These are phyloP conservation scores for Coniochaeta sp. DNA, from an alignment of 2,329 filamentous ascomycete genomes.

Conservation along the genomic window DNA sequence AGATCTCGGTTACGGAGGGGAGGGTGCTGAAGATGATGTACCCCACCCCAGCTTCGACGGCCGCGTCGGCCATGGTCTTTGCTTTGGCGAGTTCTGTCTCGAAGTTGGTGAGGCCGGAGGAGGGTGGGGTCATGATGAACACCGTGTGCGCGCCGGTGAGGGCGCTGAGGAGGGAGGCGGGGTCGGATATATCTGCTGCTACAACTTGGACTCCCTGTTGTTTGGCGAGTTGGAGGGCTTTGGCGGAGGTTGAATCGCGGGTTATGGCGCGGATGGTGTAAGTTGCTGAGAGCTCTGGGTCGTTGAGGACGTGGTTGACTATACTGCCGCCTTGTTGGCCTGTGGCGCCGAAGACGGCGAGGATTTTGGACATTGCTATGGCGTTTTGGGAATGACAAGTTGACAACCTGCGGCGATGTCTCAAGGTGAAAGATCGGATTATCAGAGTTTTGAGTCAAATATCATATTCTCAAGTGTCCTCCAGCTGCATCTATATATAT, in stretches of 20 bases:
- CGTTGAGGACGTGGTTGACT: background rate
- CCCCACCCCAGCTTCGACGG: constrained; percentile 33
- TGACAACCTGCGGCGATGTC: no score
- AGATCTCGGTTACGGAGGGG: constrained; percentile 28
- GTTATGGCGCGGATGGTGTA: constrained; percentile 38
- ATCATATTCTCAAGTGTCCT: no score
- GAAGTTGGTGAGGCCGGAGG: constrained; percentile 21
- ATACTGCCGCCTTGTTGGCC: background rate
- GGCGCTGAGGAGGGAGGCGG: constrained; percentile 31
- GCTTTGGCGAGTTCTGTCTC: constrained; percentile 33
- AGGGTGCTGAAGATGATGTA: constrained; percentile 41
- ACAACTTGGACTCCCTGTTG: constrained; percentile 38
- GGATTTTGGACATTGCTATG: background rate
- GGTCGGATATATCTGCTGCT: constrained; percentile 4
- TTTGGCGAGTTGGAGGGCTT: constrained; percentile 28
- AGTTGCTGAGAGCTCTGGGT: constrained; percentile 10
- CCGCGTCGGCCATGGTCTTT: constrained; percentile 38
- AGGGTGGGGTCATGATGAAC: constrained; percentile 27
- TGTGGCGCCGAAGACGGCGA: background rate
- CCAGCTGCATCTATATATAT: no score
- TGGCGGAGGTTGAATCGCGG: constrained; percentile 29
- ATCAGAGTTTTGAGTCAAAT: no score
- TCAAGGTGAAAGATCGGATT: no score
- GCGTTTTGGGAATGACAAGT: no score
- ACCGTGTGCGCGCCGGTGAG: constrained; percentile 28